Evolutionary conservation across 2,329 filamentous ascomycete genomes (phyloP).

Genomic region (Claviceps cyperi): DNA sequence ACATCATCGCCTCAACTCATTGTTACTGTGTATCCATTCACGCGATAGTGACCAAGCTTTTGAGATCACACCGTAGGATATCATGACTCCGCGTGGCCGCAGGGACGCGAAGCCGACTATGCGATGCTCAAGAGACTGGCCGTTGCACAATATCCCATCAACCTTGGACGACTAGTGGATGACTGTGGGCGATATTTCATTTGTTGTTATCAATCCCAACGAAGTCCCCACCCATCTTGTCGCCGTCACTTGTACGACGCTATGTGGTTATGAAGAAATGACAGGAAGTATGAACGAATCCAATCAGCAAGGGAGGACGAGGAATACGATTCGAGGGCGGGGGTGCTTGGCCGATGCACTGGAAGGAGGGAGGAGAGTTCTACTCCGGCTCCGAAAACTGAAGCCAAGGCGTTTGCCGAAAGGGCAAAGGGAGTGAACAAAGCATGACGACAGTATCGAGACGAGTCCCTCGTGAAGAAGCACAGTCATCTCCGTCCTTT

Average conservation of each 20-base stretch:
- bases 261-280: not conserved
- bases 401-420: no score
- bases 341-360: no score
- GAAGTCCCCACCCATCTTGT: not conserved
- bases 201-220: constrained; percentile 1
- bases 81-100: no score
- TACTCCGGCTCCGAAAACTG: no score
- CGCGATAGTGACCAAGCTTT: not conserved
- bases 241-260: not conserved
- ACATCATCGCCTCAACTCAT: not conserved
- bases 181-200: constrained; percentile 1
- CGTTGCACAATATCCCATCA: not conserved
- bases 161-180: not conserved
- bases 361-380: not conserved
- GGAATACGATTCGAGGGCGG: not conserved
- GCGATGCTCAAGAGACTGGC: no score
- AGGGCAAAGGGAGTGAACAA: no score
- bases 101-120: no score
- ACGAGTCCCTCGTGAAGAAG: no score
- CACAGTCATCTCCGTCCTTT: no score
- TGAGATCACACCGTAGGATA: no score
- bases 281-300: not conserved
- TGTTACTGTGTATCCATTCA: not conserved
- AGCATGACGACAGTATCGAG: no score
- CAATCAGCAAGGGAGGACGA: not conserved